phyloP scores from a whole-genome alignment of 306 rosid species.

The Vicia villosa region DNA sequence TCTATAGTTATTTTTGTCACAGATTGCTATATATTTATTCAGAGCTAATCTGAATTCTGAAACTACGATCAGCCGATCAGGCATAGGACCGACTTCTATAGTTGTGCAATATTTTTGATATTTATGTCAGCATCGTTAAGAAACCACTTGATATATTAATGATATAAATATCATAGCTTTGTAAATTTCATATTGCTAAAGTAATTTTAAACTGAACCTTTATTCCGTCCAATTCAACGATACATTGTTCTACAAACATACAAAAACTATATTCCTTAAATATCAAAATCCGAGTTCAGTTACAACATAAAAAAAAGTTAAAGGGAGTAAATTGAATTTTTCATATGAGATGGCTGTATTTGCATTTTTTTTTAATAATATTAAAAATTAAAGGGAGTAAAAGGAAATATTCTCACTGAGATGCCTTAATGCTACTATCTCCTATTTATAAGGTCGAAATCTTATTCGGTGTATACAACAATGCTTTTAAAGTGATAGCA shows the following conservation, averaged over 20 bases:
- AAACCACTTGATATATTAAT: slow-evolving; percentile 25
- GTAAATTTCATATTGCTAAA: background rate
- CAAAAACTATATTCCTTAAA: background rate
- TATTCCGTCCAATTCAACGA: too few species aligned
- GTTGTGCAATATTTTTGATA: slow-evolving; percentile 11
- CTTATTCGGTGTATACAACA: too few species aligned
- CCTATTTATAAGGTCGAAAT: too few species aligned
- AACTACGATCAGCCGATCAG: background rate
- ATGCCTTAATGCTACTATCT: too few species aligned
- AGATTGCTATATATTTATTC: slow-evolving; percentile 9
- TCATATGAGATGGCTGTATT: too few species aligned
- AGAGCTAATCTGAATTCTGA: slow-evolving; percentile 29
- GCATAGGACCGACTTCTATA: slow-evolving; percentile 17
- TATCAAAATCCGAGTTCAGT: too few species aligned
- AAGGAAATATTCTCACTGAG: too few species aligned
- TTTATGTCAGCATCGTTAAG: slow-evolving; percentile 24
- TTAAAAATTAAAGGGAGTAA: too few species aligned
- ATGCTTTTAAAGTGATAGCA: too few species aligned
- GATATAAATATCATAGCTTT: background rate
- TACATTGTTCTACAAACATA: background rate
- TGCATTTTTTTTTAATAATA: too few species aligned
- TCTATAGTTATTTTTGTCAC: background rate
- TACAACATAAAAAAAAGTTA: too few species aligned
- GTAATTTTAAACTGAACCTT: background rate
- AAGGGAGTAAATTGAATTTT: too few species aligned